Conservation (phyloP, 768 basidiomycete genomes). For the Tulasnella sp. region DNA sequence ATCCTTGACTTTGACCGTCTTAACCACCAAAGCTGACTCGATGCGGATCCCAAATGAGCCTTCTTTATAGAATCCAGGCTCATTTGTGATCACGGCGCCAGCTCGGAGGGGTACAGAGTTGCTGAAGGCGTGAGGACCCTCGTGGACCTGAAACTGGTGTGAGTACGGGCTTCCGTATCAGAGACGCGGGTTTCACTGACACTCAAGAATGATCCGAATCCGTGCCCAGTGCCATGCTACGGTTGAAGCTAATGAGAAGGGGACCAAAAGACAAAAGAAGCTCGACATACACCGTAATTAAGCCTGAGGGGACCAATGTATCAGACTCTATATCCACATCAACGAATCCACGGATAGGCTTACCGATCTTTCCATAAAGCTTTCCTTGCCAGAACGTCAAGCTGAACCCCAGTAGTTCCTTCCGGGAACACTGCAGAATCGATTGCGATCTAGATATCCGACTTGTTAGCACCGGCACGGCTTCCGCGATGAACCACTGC, state of each 20-base stretch:
- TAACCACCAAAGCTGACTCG: slow-evolving; percentile 74
- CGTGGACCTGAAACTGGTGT: slow-evolving; percentile 45
- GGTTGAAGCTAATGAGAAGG: background rate
- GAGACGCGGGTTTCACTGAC: slow-evolving; percentile 16
- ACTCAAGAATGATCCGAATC: slow-evolving; percentile 69
- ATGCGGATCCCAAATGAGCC: slow-evolving; percentile 85
- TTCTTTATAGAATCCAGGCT: slow-evolving; percentile 82
- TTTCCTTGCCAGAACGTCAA: slow-evolving; percentile 83
- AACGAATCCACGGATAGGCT: background rate
- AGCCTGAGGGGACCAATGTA: slow-evolving; percentile 13
- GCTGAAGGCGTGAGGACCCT: slow-evolving; percentile 61
- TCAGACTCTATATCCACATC: background rate
- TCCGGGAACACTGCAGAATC: slow-evolving; percentile 84
- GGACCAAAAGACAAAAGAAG: background rate
- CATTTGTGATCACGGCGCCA: slow-evolving; percentile 91
- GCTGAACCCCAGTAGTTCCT: slow-evolving; percentile 69
- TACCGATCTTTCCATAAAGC: slow-evolving; percentile 74
- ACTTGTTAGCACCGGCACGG: slow-evolving; percentile 15
- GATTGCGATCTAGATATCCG: slow-evolving; percentile 52
- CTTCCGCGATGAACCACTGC: slow-evolving; percentile 26
- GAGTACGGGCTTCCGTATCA: background rate
- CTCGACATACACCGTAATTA: slow-evolving; percentile 22
- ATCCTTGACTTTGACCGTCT: slow-evolving; percentile 32
- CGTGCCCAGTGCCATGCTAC: slow-evolving; percentile 86
- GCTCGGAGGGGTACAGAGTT: slow-evolving; percentile 54